These are phyloP conservation scores for Mycena chlorophos DNA, from an alignment of 768 basidiomycete genomes.

Conservation along the genomic window DNA sequence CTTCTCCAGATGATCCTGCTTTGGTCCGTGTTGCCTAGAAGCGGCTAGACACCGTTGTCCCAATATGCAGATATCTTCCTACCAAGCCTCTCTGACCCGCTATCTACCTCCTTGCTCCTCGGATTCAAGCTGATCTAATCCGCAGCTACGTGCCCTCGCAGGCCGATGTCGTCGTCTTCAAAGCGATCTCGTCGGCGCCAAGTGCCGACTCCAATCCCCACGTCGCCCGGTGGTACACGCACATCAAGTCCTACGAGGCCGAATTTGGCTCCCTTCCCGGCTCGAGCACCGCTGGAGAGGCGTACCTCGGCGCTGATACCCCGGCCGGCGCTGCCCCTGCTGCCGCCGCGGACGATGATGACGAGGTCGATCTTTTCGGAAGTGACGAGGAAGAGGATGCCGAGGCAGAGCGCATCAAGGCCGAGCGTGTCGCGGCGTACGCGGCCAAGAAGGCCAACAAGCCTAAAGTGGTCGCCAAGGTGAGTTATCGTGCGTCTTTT, in stretches of 20 bases:
- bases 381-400: conserved; percentile 80
- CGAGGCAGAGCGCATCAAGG: conserved; percentile 85
- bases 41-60: conserved; percentile 88
- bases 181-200: conserved; percentile 69
- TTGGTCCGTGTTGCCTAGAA: conserved; percentile 98
- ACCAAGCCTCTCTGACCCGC: conserved; percentile 35
- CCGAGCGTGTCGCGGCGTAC: conserved; percentile 91
- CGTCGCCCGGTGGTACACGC: conserved; percentile 88
- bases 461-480: conserved; percentile 86
- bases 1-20: conserved; percentile 66
- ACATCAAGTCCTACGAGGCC: conserved; percentile 83
- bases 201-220: conserved; percentile 66
- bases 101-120: conserved; percentile 7
- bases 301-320: conserved; percentile 57
- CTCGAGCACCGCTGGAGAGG: conserved; percentile 78
- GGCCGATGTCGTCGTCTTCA: conserved; percentile 92
- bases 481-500: conserved; percentile 32
- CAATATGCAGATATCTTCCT: conserved; percentile 62
- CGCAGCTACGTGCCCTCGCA: conserved; percentile 87
- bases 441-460: conserved; percentile 91
- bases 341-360: conserved; percentile 62
- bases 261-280: conserved; percentile 82
- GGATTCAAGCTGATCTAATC: conserved; percentile 19
- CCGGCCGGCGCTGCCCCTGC: conserved; percentile 47
- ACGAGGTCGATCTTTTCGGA: conserved; percentile 85